A percentile compares a stretch with the other conserved stretches of the same genome.
Conservation (phyloP, 1,284 basidiomycete species). For the Cutaneotrichosporon dermatis region DNA sequence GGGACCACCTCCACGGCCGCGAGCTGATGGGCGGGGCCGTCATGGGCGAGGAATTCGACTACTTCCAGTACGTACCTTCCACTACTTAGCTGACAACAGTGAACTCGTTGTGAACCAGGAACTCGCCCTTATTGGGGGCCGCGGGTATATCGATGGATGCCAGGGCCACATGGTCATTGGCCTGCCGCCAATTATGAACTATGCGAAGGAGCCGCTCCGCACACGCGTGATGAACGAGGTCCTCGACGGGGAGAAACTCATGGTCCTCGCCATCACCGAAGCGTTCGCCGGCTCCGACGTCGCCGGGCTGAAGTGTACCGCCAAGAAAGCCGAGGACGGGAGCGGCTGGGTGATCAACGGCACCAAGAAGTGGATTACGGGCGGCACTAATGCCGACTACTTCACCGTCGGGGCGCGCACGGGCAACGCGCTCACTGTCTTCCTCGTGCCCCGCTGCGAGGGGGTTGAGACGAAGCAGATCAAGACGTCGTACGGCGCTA, state of each 20-base stretch:
- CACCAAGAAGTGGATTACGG: conserved; percentile 91
- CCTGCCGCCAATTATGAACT: conserved; percentile 59
- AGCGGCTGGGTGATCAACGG: conserved; percentile 71
- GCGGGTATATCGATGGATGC: conserved; percentile 58
- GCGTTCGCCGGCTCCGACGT: conserved; percentile 92
- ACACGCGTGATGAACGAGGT: conserved; percentile 71
- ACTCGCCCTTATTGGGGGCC: conserved; percentile 69
- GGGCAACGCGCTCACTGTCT: conserved; percentile 76
- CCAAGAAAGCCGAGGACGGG: conserved; percentile 64
- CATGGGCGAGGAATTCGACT: conserved; percentile 80
- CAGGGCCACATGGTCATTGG: conserved; percentile 32
- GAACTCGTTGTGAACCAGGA: conserved; percentile 86
- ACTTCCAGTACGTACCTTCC: conserved; percentile 53
- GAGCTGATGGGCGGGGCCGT: conserved; percentile 75
- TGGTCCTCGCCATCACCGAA: conserved; percentile 78
- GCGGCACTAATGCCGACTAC: conserved; percentile 57
- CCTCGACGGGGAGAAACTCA: conserved; percentile 66
- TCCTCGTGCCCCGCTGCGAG: conserved; percentile 70
- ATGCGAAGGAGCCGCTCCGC: conserved; percentile 57
- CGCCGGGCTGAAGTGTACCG: conserved; percentile 73
- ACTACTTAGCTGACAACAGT: conserved; percentile 14
- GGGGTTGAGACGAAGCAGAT: conserved; percentile 81
- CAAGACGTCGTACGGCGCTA: conserved; percentile 76
- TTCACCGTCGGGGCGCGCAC: conserved; percentile 37
- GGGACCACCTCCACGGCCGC: conserved; percentile 72